A percentile compares a stretch with the other conserved stretches of the same genome.
Conservation (phyloP, 352 stramenopile species). For the Thalassiosira hispida region DNA sequence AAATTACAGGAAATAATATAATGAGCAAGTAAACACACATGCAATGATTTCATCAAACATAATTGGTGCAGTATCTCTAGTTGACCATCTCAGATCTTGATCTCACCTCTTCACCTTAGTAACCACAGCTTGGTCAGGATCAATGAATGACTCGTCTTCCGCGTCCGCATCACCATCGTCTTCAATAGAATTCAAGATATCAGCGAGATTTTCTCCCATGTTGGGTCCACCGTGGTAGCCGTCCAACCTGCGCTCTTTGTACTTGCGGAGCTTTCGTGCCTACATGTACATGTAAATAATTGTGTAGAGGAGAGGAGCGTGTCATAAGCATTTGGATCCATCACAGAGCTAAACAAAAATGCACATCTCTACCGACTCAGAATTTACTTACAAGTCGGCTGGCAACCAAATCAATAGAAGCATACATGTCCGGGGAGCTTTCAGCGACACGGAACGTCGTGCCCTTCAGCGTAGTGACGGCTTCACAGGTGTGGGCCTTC, state of each 20-base stretch:
- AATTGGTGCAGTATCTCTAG: too few species aligned
- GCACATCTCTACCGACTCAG: too few species aligned
- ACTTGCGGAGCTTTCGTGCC: conserved; percentile 77
- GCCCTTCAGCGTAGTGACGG: conserved; percentile 79
- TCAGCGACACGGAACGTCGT: conserved; percentile 75
- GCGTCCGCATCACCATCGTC: conserved; percentile 39
- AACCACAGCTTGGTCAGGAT: conserved; percentile 75
- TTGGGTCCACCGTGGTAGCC: conserved; percentile 77
- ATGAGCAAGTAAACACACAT: background rate
- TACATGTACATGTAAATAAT: too few species aligned
- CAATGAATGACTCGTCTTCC: conserved; percentile 61
- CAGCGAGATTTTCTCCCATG: conserved; percentile 77
- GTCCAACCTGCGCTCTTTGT: conserved; percentile 76
- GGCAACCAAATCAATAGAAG: conserved; percentile 78
- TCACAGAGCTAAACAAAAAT: too few species aligned
- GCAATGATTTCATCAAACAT: background rate
- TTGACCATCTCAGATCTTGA: background rate
- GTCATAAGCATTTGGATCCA: too few species aligned
- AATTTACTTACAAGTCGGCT: conserved; percentile 63
- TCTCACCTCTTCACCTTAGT: conserved; percentile 76
- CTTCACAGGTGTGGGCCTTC: conserved; percentile 72
- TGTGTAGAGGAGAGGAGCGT: background rate
- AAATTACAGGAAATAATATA: background rate
- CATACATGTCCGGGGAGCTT: conserved; percentile 82
- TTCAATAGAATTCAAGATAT: conserved; percentile 66